Evolutionary conservation across 75 land plant genomes (phyloP), one percentile per base, ranked within the genome.

Genomic region (Azolla pinnata): DNA sequence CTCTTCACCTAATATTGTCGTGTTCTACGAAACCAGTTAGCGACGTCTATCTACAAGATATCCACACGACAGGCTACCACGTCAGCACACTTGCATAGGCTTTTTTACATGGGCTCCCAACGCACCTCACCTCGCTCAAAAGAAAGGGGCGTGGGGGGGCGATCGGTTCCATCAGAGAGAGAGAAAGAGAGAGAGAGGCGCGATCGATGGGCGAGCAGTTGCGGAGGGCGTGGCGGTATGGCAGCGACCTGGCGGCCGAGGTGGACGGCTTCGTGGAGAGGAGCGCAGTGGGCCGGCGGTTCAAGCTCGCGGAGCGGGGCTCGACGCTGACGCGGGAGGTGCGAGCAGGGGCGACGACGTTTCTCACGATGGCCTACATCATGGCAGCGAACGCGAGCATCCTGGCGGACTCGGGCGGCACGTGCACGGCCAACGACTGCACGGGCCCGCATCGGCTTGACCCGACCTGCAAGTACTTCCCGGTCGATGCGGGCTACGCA

Each of bases 401-500:
- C 31, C 33, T 77, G 38, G 69, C 81, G n/a, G 73, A 83, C 61
- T 74, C 90, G 3, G 61, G 83, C 49, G 64, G 81, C 32, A 31
- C 85, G 20, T 61, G 79, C 59, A 7, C 58, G 26, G 64, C 67
- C 31, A 16, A 59, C 45, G 74, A 72, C 66, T 70, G 72, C 48
- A 19, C 25, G 10, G 53, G 58, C 4, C 59, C 69, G 46, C 35
- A 79, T 20, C 65, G 33, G 8, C 83, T 77, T 8, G 83, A 75
- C 31, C 42, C 19, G 1, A 72, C 79, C 34, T 83, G 90, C 71
- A 78, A 72, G 42, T 83, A 77, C 71, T 52, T 57, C 26, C 87
- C 87, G 2, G 87, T 83, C 17, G 80, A 86, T 57, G 75, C 80
- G 5, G 92, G 85, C 9, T 87, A 87, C 68, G 1, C 70, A 1